Base-by-base conservation (phyloP, 257 asterid species). In the Scutellaria minor region DNA sequence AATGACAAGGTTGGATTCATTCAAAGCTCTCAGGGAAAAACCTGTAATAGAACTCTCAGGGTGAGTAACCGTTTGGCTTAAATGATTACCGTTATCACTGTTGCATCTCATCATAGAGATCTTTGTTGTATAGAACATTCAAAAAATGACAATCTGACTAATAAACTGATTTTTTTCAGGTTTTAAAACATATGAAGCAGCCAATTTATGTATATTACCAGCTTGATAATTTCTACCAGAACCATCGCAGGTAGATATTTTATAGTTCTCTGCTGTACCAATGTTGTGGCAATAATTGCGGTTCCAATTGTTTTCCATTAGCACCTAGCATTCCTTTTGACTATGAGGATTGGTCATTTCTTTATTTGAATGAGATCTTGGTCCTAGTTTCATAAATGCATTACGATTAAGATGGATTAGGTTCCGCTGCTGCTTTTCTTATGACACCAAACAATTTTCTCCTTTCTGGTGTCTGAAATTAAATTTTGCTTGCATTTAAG, bases 191-290 rank as follows among this genome's bases (percentile, higher is more conserved):
- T 50, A 87, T 87, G 92, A 85, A 65, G 71, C 78, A 73, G 63
- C 92, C 92, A 44, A 81, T 87, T 53, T 87, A 83, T 66, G 88
- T 87, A 54, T 87, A 85, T 68, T 87, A 87, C 85, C 88, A 87
- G 84, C 92, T 86, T 6, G 92, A 84, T 75, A 82, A 80, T 71
- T 86, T 84, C 84, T 86, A 86, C 74, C 92, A 87, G 71, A 87
- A 87, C 79, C 92, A 87, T 72, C 88, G 92, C 75, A 90, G 99
- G 98, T 93, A 60, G 52, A 48, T 52, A 61, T 68, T 37, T 54
- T 69, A 61, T 50, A 41, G 40, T 71, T 75, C 22, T 48, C 40
- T 63, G 35, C 27, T 51, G 31, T 68, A 3, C 71, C 65, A 70
- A 56, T 54, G 42, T 15, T 47, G 42, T 50, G 66, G 55, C 71